Percentiles rank a stretch among this genome's conserved stretches.
phyloP scores from a whole-genome alignment of 352 stramenopile species.

The Albugo laibachii region DNA sequence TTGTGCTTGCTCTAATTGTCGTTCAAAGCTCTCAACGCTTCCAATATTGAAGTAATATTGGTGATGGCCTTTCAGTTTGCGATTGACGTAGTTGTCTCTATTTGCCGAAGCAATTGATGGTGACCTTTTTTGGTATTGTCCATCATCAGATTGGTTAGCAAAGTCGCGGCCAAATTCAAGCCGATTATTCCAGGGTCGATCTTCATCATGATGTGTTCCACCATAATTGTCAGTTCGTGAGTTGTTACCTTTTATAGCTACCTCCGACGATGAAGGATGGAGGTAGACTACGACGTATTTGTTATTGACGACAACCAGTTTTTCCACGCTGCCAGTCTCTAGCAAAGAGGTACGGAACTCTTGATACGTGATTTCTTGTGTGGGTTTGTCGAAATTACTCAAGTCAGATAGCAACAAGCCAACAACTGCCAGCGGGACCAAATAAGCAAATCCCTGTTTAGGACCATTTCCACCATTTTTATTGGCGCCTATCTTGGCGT shows the following conservation, averaged over 20 bases:
- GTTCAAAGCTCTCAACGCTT: constrained; percentile 94
- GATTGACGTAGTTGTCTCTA: neutral
- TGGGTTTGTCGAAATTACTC: constrained; percentile 48
- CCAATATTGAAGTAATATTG: constrained; percentile 95
- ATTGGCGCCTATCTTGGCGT: constrained; percentile 15
- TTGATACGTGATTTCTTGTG: constrained; percentile 84
- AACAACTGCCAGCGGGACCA: constrained; percentile 48
- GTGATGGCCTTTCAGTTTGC: neutral
- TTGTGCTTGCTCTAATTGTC: constrained; percentile 94
- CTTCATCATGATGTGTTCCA: neutral
- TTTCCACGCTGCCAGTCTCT: constrained; percentile 69
- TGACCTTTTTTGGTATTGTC: constrained; percentile 9
- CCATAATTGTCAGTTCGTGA: constrained; percentile 14
- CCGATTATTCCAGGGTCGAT: constrained; percentile 17
- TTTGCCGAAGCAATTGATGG: neutral
- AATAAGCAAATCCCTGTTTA: constrained; percentile 46
- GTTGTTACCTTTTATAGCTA: constrained; percentile 1
- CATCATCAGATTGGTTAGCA: neutral
- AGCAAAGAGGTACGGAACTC: constrained; percentile 79
- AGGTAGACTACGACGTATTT: constrained; percentile 80
- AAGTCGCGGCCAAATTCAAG: neutral
- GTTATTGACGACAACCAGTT: constrained; percentile 83
- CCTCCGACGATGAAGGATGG: constrained; percentile 16
- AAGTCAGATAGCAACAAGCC: constrained; percentile 59
- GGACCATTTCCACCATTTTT: constrained; percentile 13